phyloP scores from a whole-genome alignment of 768 basidiomycete genomes.

The Wakefieldia striispora region DNA sequence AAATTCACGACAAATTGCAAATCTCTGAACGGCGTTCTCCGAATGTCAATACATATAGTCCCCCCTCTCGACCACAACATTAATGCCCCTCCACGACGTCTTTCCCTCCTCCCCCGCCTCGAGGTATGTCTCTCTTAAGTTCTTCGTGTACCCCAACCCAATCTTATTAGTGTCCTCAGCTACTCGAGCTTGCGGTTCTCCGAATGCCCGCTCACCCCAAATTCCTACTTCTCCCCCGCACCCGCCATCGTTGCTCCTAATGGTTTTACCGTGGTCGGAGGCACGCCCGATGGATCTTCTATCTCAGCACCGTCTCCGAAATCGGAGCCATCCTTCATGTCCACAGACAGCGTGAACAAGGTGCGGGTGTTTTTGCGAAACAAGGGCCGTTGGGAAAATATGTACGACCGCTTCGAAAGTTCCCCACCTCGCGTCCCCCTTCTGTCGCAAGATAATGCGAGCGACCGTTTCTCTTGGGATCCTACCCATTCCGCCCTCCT shows the following conservation, averaged over 20 bases:
- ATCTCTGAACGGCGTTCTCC: too few species aligned
- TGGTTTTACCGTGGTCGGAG: too few species aligned
- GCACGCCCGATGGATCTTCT: too few species aligned
- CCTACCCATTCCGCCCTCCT: constrained; percentile 2
- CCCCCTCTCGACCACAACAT: not conserved
- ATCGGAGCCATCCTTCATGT: not conserved
- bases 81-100: not conserved
- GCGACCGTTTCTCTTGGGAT: constrained; percentile 19
- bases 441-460: not conserved
- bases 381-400: constrained; percentile 7
- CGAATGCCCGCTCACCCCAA: constrained; percentile 20
- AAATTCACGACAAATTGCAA: not conserved
- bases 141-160: not conserved
- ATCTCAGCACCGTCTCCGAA: not conserved
- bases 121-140: constrained; percentile 19
- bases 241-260: constrained; percentile 10
- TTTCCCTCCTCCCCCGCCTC: constrained; percentile 18
- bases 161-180: not conserved
- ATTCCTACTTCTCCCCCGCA: constrained; percentile 6
- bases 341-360: constrained; percentile 15
- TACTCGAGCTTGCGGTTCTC: not conserved
- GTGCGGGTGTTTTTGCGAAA: constrained; percentile 16
- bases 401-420: constrained; percentile 9
- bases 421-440: constrained; percentile 3
- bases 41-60: not conserved